Evolutionary conservation across 2,329 filamentous ascomycete species (phyloP).

Genomic region (Pestalotiopsis sp.): DNA sequence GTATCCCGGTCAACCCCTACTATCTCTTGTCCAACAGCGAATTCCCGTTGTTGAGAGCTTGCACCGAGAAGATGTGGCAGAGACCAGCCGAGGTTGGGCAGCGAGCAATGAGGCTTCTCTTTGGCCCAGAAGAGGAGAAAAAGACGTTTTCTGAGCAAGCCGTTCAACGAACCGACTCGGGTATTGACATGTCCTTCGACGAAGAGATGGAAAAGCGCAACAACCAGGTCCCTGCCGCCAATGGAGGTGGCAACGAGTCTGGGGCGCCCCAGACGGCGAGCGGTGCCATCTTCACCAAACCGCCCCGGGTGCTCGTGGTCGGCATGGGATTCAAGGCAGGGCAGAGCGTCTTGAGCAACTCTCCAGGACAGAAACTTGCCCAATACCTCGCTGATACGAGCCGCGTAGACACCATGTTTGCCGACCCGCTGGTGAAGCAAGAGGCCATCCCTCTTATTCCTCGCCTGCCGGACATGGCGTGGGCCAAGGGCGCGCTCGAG

Average conservation of each 20-base stretch:
- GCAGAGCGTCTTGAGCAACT: slow-evolving; percentile 49
- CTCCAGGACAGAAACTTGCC: slow-evolving; percentile 46
- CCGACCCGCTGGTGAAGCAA: slow-evolving; percentile 46
- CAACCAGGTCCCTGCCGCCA: too few species aligned
- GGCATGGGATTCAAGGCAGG: slow-evolving; percentile 54
- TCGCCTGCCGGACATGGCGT: slow-evolving; percentile 38
- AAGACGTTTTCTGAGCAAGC: not conserved
- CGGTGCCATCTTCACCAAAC: too few species aligned
- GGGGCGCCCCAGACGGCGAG: not conserved
- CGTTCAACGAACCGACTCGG: not conserved
- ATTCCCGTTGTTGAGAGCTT: slow-evolving; percentile 48
- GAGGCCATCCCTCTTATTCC: slow-evolving; percentile 41
- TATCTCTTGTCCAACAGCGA: slow-evolving; percentile 42
- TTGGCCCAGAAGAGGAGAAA: slow-evolving; percentile 1
- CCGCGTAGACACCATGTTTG: slow-evolving; percentile 44
- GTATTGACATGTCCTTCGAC: not conserved
- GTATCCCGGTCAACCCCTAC: slow-evolving; percentile 58
- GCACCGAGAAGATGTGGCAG: slow-evolving; percentile 44
- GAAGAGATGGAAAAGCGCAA: not conserved
- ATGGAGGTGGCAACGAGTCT: too few species aligned
- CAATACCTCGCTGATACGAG: slow-evolving; percentile 33
- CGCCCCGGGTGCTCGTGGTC: slow-evolving; percentile 39
- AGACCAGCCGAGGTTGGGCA: slow-evolving; percentile 43
- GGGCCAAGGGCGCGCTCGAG: slow-evolving; percentile 39
- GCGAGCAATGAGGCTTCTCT: slow-evolving; percentile 35